A percentile compares a stretch with the other conserved stretches of the same genome.
Conservation (phyloP, 768 basidiomycete genomes). For the Lactifluus volemus region DNA sequence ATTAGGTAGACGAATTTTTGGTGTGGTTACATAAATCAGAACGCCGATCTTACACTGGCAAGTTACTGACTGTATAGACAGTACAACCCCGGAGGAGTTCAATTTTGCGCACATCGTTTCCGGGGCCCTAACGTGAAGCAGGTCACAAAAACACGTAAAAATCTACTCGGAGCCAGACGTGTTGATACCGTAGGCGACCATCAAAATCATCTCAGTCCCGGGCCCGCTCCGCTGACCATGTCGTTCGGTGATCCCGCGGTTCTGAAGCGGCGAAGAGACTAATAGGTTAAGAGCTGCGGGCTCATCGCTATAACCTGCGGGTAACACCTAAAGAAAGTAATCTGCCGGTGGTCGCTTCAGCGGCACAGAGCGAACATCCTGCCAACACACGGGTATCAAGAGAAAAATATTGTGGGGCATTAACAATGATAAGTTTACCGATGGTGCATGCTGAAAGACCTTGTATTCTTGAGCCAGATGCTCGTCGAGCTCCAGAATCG, state of each 20-base stretch:
- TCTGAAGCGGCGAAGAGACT: neutral
- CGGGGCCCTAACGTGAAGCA: neutral
- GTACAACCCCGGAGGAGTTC: neutral
- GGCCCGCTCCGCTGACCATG: neutral
- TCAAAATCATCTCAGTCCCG: neutral
- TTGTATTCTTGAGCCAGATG: slow-evolving; percentile 91
- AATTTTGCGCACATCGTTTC: neutral
- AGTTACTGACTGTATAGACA: neutral
- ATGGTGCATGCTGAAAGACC: slow-evolving; percentile 84
- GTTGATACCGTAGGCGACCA: neutral
- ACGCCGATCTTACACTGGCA: neutral
- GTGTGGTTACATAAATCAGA: neutral
- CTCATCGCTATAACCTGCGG: neutral
- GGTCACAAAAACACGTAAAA: neutral
- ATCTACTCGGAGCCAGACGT: neutral
- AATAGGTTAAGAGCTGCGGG: neutral
- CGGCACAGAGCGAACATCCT: slow-evolving; percentile 79
- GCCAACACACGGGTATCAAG: neutral
- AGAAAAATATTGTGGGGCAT: neutral
- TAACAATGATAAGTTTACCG: slow-evolving; percentile 40
- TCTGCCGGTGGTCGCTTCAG: slow-evolving; percentile 81
- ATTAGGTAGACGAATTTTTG: neutral
- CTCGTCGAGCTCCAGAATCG: slow-evolving; percentile 91
- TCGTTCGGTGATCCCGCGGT: neutral
- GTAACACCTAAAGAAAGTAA: slow-evolving; percentile 55